Conservation (phyloP, 2,329 filamentous ascomycete species). For the Teratosphaeria zuluensis region DNA sequence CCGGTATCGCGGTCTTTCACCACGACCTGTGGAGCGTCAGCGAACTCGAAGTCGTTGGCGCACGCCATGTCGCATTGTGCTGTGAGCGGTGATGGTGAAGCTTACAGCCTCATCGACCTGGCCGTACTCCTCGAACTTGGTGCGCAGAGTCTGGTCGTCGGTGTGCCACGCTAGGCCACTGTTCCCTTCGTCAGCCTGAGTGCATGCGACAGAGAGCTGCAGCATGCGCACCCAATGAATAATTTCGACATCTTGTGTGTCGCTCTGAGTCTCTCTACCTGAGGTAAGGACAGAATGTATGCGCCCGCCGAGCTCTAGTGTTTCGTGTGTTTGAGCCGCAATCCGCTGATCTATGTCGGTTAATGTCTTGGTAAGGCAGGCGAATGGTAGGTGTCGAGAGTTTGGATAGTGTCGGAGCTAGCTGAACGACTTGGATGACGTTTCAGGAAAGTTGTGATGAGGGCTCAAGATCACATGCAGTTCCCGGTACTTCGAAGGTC, state of each 20-base stretch:
- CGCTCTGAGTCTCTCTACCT: slow-evolving; percentile 8
- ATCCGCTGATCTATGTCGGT: background rate
- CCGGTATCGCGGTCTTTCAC: slow-evolving; percentile 96
- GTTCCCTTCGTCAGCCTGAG: slow-evolving; percentile 9
- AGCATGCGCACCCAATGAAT: slow-evolving; percentile 70
- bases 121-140: slow-evolving; percentile 90
- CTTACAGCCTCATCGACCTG: slow-evolving; percentile 89
- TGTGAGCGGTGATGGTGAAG: slow-evolving; percentile 22
- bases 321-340: background rate
- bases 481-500: background rate
- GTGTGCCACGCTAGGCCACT: slow-evolving; percentile 99
- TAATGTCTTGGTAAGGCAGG: background rate
- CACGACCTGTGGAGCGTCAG: slow-evolving; percentile 58
- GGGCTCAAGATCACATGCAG: slow-evolving; percentile 1
- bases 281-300: slow-evolving; percentile 23
- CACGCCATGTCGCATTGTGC: background rate
- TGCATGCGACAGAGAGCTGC: slow-evolving; percentile 1
- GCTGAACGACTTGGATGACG: background rate
- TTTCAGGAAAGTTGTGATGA: background rate
- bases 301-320: background rate
- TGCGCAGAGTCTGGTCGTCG: slow-evolving; percentile 72
- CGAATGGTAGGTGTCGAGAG: background rate
- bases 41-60: background rate
- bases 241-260: slow-evolving; percentile 69
- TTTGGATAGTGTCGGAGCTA: background rate